These are phyloP conservation scores for Psilocybe cyanescens DNA, from an alignment of 768 basidiomycete genomes.

Conservation along the genomic window DNA sequence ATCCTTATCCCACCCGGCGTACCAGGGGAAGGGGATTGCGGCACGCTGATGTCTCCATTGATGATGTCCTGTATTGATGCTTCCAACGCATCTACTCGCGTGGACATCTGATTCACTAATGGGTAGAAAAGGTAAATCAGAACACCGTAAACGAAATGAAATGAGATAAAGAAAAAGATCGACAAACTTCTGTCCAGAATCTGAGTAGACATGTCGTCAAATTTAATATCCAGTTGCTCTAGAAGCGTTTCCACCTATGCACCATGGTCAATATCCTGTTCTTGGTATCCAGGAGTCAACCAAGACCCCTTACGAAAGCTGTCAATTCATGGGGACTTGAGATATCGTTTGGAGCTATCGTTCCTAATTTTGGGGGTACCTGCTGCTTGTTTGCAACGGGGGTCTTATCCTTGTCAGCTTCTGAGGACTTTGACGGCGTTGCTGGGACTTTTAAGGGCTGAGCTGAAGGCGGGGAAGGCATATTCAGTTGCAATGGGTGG, in stretches of 20 bases:
- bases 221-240: slow-evolving; percentile 87
- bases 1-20: slow-evolving; percentile 44
- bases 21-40: slow-evolving; percentile 61
- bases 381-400: slow-evolving; percentile 51
- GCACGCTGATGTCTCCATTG: slow-evolving; percentile 68
- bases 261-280: not conserved
- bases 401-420: slow-evolving; percentile 54
- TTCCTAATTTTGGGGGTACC: slow-evolving; percentile 40
- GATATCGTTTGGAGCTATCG: slow-evolving; percentile 61
- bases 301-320: slow-evolving; percentile 73
- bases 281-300: not conserved
- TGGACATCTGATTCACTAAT: slow-evolving; percentile 92
- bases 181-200: slow-evolving; percentile 82
- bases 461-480: slow-evolving; percentile 53
- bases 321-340: slow-evolving; percentile 95
- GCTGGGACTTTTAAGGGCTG: slow-evolving; percentile 70
- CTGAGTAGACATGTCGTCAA: slow-evolving; percentile 92
- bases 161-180: not conserved
- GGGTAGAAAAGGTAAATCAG: slow-evolving; percentile 2
- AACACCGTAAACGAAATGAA: slow-evolving; percentile 1
- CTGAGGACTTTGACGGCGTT: slow-evolving; percentile 51
- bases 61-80: slow-evolving; percentile 93
- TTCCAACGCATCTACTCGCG: slow-evolving; percentile 87
- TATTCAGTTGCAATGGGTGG: slow-evolving; percentile 1
- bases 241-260: slow-evolving; percentile 84